Evolutionary conservation across 768 basidiomycete species (phyloP), one percentile per base, ranked within the genome.

Genomic region (Hericium rajendrae): DNA sequence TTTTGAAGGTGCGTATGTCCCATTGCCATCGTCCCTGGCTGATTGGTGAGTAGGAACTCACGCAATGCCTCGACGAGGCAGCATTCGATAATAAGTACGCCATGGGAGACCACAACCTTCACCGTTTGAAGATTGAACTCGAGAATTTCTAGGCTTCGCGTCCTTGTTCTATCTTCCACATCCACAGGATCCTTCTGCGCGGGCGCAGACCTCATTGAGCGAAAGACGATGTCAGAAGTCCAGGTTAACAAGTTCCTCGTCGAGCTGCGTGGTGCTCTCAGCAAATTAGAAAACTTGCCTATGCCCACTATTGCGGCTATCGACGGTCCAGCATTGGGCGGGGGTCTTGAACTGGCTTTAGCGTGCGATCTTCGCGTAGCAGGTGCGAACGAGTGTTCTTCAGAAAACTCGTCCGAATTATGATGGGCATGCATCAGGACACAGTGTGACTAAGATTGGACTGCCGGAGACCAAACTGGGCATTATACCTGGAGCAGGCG

Each of bases 271-370:
- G 73, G 75, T 40, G 79, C 89, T 9, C 70, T 97, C 41, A 76
- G 79, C 28, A 81, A 80, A 64, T 79, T 97, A n/a, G 92, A 94
- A 71, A 74, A 77, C 41, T 73, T 95, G 38, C 86, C 88, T 5
- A 81, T 94, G 74, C 94, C 94, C 3, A 94, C 91, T 15, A 88
- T 97, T 56, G 88, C 88, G 38, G 91, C 93, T 4, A 88, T 97
- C 43, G 94, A 97, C 67, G 94, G 94, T 0, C 91, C 90, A 18
- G 94, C 94, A 9, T 76, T 97, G 0, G 94, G 94, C 10, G 94
- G 94, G n/a, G 94, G 94, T 2, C 76, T 94, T 28, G 94, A 97
- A 70, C 70, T 97, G 57, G 79, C 86, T 57, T 77, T 97, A 54
- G 87, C 91, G 2, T 95, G 92, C 71, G 94, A 97, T 74, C 70